Percentiles rank a stretch among this genome's conserved stretches.
phyloP scores from a whole-genome alignment of 176 grass and related monocot species.

The Oryza nivara region DNA sequence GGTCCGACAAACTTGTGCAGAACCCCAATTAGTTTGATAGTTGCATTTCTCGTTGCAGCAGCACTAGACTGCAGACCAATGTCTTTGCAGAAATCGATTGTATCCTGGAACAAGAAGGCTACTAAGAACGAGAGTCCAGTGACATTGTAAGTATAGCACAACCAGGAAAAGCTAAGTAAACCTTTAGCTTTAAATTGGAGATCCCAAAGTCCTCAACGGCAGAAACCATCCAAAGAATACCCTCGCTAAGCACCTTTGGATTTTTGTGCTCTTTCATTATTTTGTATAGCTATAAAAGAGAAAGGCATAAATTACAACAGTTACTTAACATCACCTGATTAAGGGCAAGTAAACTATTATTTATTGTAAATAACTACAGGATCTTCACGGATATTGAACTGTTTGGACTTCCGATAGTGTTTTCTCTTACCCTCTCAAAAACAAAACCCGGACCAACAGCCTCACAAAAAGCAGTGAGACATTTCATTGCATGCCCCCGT shows the following conservation, averaged over 20 bases:
- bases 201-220: conserved; percentile 94
- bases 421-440: conserved; percentile 84
- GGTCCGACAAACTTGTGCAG: conserved; percentile 97
- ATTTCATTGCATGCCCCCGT: conserved; percentile 85
- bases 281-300: conserved; percentile 83
- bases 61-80: conserved; percentile 84
- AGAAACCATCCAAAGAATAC: conserved; percentile 97
- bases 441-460: conserved; percentile 95
- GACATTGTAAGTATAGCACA: neutral
- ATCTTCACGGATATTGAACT: neutral
- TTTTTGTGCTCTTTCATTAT: conserved; percentile 99
- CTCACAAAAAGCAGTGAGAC: conserved; percentile 90
- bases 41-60: conserved; percentile 87
- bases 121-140: conserved; percentile 31
- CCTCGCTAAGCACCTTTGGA: conserved; percentile 95
- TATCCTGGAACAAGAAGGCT: conserved; percentile 63
- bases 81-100: conserved; percentile 99
- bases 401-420: neutral
- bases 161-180: conserved; percentile 35
- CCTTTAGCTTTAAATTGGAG: conserved; percentile 94
- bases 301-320: conserved; percentile 34
- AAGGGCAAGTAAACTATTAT: neutral
- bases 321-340: neutral
- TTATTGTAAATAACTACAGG: neutral
- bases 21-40: conserved; percentile 92